Evolutionary conservation across 495 filamentous ascomycete species (phyloP).

Genomic region (Margaritispora aquatica): DNA sequence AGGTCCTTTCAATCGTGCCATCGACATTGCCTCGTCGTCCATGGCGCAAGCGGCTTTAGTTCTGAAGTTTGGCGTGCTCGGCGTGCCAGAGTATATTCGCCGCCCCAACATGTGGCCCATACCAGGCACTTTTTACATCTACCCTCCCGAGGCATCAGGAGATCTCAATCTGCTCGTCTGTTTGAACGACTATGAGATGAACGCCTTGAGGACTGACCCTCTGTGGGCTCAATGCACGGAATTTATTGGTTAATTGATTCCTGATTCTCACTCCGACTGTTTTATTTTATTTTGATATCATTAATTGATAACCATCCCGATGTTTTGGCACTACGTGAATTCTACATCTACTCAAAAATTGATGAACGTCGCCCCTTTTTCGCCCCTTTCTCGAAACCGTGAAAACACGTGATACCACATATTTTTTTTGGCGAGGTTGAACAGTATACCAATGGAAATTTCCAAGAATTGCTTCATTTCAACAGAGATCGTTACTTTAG

Average conservation of each 20-base stretch:
- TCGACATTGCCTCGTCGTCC: slow-evolving; percentile 30
- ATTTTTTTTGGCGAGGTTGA: no score
- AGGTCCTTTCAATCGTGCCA: slow-evolving; percentile 26
- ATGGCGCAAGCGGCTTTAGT: slow-evolving; percentile 21
- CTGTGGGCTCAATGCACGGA: background rate
- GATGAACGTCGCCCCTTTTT: no score
- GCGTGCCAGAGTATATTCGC: slow-evolving; percentile 22
- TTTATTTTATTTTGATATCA: no score
- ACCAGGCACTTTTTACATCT: slow-evolving; percentile 4
- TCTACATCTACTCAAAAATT: no score
- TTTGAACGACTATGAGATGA: slow-evolving; percentile 1
- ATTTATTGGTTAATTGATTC: background rate
- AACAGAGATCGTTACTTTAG: no score
- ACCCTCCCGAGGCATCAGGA: background rate
- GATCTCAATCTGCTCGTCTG: slow-evolving; percentile 3
- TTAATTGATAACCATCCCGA: no score
- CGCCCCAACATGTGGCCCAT: slow-evolving; percentile 26
- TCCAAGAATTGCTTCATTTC: no score
- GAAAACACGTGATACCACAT: no score
- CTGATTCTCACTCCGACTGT: no score
- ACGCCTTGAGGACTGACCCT: background rate
- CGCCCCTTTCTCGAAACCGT: no score
- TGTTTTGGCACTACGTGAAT: no score
- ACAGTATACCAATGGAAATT: no score
- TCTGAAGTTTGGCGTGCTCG: slow-evolving; percentile 25